phyloP scores from a whole-genome alignment of 495 filamentous ascomycete species.

The Penicillium argentinense region DNA sequence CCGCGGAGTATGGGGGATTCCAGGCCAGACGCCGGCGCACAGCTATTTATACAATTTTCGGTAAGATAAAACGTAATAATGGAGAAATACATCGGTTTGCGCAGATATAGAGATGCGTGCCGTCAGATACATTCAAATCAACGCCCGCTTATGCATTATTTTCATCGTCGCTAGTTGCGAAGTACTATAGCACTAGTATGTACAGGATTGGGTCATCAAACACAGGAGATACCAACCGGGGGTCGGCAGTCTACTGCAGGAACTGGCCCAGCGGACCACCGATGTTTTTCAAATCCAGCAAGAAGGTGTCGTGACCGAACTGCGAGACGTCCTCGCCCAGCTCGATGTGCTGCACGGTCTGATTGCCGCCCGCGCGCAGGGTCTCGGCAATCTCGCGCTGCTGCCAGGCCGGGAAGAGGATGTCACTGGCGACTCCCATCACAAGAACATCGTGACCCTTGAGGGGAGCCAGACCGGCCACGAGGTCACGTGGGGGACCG shows the following conservation, averaged over 20 bases:
- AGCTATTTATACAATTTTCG: too few relatives aligned
- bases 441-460: constrained; percentile 78
- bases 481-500: constrained; percentile 69
- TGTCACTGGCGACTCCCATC: constrained; percentile 93
- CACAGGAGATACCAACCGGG: not conserved
- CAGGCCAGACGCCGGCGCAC: too few relatives aligned
- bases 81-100: too few relatives aligned
- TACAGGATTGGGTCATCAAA: constrained; percentile 1
- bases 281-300: constrained; percentile 89
- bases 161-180: constrained; percentile 12
- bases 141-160: constrained; percentile 20
- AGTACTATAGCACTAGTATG: constrained; percentile 1
- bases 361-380: constrained; percentile 72
- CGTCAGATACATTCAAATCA: too few relatives aligned
- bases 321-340: constrained; percentile 87
- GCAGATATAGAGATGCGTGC: too few relatives aligned
- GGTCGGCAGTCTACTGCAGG: constrained; percentile 41
- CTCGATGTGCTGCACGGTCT: constrained; percentile 80
- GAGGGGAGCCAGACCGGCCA: constrained; percentile 69
- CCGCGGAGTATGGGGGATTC: too few relatives aligned
- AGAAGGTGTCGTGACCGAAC: constrained; percentile 96
- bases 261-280: constrained; percentile 80
- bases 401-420: constrained; percentile 97
- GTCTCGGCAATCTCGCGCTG: constrained; percentile 92
- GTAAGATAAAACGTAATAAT: too few relatives aligned